phyloP scores from a whole-genome alignment of 108 stramenopile species.

The Nitzschia sp. region DNA sequence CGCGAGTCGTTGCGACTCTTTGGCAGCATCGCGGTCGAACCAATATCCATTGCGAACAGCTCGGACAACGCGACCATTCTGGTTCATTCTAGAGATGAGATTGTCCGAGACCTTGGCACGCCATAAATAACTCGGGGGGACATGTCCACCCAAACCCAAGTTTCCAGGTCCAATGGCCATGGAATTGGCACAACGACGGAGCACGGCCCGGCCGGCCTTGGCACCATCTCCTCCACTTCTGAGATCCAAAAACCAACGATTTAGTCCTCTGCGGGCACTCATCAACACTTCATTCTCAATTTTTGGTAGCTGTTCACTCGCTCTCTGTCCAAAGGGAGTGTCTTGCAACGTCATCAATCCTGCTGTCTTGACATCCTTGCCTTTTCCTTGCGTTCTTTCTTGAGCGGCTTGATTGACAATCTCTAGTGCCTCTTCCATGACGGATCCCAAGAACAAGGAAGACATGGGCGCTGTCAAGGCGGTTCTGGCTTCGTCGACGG shows the following conservation, averaged over 20 bases:
- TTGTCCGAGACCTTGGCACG: slow-evolving; percentile 86
- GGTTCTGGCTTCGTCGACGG: slow-evolving; percentile 82
- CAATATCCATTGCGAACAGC: slow-evolving; percentile 79
- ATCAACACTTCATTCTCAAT: slow-evolving; percentile 88
- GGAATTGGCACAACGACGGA: slow-evolving; percentile 65
- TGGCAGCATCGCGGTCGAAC: slow-evolving; percentile 81
- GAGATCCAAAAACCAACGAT: slow-evolving; percentile 82
- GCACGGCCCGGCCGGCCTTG: slow-evolving; percentile 82
- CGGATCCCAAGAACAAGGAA: slow-evolving; percentile 40
- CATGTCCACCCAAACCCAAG: slow-evolving; percentile 75
- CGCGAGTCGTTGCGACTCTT: slow-evolving; percentile 67
- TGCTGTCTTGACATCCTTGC: slow-evolving; percentile 19
- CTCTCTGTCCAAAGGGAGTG: slow-evolving; percentile 84
- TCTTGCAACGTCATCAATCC: slow-evolving; percentile 64
- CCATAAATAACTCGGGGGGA: slow-evolving; percentile 82
- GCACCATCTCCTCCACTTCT: slow-evolving; percentile 88
- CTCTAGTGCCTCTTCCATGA: slow-evolving; percentile 33
- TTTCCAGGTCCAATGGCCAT: slow-evolving; percentile 73
- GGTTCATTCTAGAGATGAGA: slow-evolving; percentile 68
- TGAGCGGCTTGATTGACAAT: slow-evolving; percentile 28
- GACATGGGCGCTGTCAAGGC: slow-evolving; percentile 73
- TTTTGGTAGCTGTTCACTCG: slow-evolving; percentile 80
- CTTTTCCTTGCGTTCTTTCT: slow-evolving; percentile 18
- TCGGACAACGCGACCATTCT: slow-evolving; percentile 69
- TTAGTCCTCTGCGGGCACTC: slow-evolving; percentile 75